Base-by-base conservation (phyloP, 176 grass and related monocot genomes). In the Luzula sylvatica region DNA sequence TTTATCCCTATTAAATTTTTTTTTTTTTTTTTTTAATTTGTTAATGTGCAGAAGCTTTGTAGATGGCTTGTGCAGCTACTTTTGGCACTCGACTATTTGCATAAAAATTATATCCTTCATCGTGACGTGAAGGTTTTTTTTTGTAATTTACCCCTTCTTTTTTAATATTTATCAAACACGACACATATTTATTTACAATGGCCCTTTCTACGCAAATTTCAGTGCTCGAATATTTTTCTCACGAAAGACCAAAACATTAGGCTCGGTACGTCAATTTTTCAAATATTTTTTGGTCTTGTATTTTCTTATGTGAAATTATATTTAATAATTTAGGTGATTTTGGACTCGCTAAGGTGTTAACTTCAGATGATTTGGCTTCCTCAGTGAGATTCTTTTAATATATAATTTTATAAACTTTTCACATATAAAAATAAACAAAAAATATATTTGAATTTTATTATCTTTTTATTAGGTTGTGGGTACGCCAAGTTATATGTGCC, bases 191-290 rank as follows among this genome's bases (percentile, higher is more conserved):
- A 32, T 1, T 49, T 2, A 7, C 28, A 27, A 24, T 63, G 25
- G 22, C 11, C 6, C 58, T 20, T 63, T 30, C 23, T 38, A 46
- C 22, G 26, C 28, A 63, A 11, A 23, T 70, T 75, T 67, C 72
- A 95, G 90, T 95, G 90, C 46, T 95, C 90, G 55, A 95, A 95
- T 70, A 94, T 94, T 78, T 95, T 95, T 69, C 80, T 95, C 26
- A 78, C 80, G 3, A 95, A 78, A 61, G 83, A 82, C 41, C 83
- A 95, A 76, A 85, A 43, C 45, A 88, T 88, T 73, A 70, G 90
- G 24, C 80, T 95, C 32, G 90, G 90, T 88, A 82, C 72, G 80
- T 46, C 27, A 43, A 25, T 47, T 27, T 43, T 44, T 20, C 26
- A 16, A 1, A 46, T 43, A 54, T 54, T 0, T 39, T 41, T 16